Percentiles rank a stretch among this genome's conserved stretches.
Conservation (phyloP, 495 filamentous ascomycete species). For the Neurospora tetraspora region DNA sequence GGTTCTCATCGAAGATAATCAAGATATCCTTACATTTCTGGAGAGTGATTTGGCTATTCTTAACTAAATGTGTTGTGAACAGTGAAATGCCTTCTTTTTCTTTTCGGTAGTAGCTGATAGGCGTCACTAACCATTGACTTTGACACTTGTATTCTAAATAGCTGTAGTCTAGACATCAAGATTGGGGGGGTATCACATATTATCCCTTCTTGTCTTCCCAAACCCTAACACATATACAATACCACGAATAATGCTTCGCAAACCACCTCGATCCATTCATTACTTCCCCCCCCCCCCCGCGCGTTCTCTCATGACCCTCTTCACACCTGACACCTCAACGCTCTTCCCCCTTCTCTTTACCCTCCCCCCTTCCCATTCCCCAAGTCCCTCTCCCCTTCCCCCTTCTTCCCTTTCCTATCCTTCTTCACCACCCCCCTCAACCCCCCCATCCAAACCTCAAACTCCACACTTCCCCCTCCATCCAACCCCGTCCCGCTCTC, state of each 20-base stretch:
- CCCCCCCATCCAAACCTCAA: slow-evolving; percentile 48
- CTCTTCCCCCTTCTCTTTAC: background rate
- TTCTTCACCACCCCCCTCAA: slow-evolving; percentile 28
- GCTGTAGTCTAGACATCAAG: background rate
- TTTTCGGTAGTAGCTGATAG: background rate
- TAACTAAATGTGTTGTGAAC: background rate
- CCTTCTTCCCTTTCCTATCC: slow-evolving; percentile 9
- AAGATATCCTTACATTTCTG: background rate
- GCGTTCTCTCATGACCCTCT: too few species aligned
- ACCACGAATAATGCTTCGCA: background rate
- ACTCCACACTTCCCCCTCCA: slow-evolving; percentile 37
- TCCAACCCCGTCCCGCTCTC: slow-evolving; percentile 30
- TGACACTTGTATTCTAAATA: background rate
- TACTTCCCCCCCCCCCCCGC: background rate
- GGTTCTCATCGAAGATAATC: background rate
- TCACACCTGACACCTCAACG: background rate
- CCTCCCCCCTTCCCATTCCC: background rate
- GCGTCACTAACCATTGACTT: background rate
- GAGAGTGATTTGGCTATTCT: background rate
- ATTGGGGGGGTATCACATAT: background rate
- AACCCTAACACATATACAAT: background rate
- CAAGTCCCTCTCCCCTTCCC: slow-evolving; percentile 2
- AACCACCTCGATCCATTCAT: slow-evolving; percentile 1
- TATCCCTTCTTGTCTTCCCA: background rate
- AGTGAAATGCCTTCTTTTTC: too few species aligned